Percentiles rank a stretch among this genome's conserved stretches.
phyloP scores from a whole-genome alignment of 139 green algal genomes.

The Closterium sp. region DNA sequence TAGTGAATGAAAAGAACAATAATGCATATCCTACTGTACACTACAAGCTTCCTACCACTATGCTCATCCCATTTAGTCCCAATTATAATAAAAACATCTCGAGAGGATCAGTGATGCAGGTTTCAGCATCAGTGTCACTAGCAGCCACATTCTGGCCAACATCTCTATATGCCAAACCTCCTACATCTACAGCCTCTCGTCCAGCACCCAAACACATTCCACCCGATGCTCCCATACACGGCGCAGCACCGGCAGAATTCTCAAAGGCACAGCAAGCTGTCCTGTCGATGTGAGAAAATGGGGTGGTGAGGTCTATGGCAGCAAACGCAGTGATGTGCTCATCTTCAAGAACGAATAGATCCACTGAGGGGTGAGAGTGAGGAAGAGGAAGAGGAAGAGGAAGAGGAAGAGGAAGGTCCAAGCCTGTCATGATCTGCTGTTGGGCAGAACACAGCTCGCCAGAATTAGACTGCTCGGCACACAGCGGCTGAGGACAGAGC shows the following conservation, averaged over 20 bases:
- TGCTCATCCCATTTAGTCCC: not conserved
- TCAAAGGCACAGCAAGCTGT: not conserved
- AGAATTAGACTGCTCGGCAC: too few species aligned
- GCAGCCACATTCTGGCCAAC: not conserved
- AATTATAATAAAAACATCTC: not conserved
- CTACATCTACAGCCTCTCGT: not conserved
- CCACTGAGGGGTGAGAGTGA: not conserved
- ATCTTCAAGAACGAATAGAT: not conserved
- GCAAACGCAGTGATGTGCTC: not conserved
- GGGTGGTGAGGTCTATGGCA: not conserved
- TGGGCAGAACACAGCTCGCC: too few species aligned
- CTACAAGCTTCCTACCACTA: not conserved
- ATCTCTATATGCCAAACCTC: not conserved
- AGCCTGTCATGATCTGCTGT: not conserved
- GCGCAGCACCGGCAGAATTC: not conserved
- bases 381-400: not conserved
- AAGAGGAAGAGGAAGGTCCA: not conserved
- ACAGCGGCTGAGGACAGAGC: too few species aligned
- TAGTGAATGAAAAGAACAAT: too few species aligned
- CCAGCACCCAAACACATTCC: not conserved
- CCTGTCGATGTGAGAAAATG: not conserved
- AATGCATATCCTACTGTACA: too few species aligned
- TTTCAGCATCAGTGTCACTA: not conserved
- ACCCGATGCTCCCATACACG: not conserved
- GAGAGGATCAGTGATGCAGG: not conserved